Base-by-base conservation (phyloP, 2,329 filamentous ascomycete species). In the Zarea fungicola region DNA sequence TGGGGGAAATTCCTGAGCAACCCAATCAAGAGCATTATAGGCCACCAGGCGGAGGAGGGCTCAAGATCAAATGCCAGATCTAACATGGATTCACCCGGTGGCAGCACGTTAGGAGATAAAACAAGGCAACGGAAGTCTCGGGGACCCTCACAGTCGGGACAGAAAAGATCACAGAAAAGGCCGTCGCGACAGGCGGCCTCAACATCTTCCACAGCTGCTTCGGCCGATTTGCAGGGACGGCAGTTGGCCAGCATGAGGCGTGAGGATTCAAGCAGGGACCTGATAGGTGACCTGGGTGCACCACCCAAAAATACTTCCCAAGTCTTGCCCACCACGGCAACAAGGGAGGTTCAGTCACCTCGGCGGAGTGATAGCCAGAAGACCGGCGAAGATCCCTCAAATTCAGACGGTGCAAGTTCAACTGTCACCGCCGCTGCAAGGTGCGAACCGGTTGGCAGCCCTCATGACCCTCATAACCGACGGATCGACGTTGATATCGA, bases 61-160 rank as follows among this genome's bases (percentile, higher is more conserved):
- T 41, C 37, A 41, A 41, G 37, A 41, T 41, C 37, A 8, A 28
- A 41, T 28, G 22, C 37, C 25, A 41, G 23, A 41, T 28, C 37
- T 28, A 16, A 21, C 25, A 41, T 29, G 19, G 22, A 41, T 26
- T 41, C 37, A 41, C 37, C 22, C 14, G n/a, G 23, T 41, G 25
- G 25, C 37, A 41, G 23, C 19, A 23, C 14, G 37, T 41, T 28
- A 9, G 37, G 18, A 41, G 23, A 28, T 14, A 41, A 41, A 23
- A 41, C 37, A 21, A 41, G 28, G 23, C 37, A 41, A 28, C 37
- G 37, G 16, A 28, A 28, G 37, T 21, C 37, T 28, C 37, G n/a
- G 6, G 22, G 37, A n/a, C 37, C 37, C 23, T 26, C 23, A 41
- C 23, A 41, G 25, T 41, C 37, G 23, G 37, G 23, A 41, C 19